Evolutionary conservation across 1,284 basidiomycete species (phyloP), one percentile per base, ranked within the genome.

Genomic region (Pulchroboletus neoregius): DNA sequence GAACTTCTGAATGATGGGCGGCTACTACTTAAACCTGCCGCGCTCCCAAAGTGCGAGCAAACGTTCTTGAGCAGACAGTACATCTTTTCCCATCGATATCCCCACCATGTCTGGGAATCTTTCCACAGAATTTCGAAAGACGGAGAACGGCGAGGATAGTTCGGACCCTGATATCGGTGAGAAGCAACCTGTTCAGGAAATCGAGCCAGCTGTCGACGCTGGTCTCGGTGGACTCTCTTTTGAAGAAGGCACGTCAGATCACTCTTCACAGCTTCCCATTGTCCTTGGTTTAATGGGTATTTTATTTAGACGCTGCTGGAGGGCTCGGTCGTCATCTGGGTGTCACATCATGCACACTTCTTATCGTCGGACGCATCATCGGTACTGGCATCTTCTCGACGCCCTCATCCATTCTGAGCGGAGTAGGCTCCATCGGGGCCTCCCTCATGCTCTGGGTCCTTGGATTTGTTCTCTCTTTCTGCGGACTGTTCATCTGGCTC

Each of bases 301-400:
- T 22, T 20, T 34, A 3, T 2, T 4, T 30, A 75, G 75, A 69
- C 46, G 55, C 68, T 4, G 68, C 71, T 22, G 75, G 76, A 20
- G 75, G 75, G 12, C 72, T 78, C 60, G 75, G 76, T 1, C 69
- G 76, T 39, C 74, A 78, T 57, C 60, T 77, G 0, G 75, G 75
- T 4, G 62, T 78, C 6, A 70, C 70, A 45, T 75, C 71, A 26
- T 77, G 75, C 49, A 77, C 75, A 1, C 68, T 78, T 49, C 61
- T 77, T 10, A 74, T 65, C 26, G 70, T 79, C 22, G 78, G 78
- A 2, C 64, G 68, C 22, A 75, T 81, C 43, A 78, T 81, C 40
- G 81, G 81, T 0, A 81, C 80, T 0, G 80, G 80, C 6, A 79
- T 82, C 47, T 83, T 83, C 62, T 79, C 80, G 1, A 82, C 80